Evolutionary conservation across 2,329 filamentous ascomycete species (phyloP), one percentile per base, ranked within the genome.

Genomic region (Zymoseptoria ardabiliae): DNA sequence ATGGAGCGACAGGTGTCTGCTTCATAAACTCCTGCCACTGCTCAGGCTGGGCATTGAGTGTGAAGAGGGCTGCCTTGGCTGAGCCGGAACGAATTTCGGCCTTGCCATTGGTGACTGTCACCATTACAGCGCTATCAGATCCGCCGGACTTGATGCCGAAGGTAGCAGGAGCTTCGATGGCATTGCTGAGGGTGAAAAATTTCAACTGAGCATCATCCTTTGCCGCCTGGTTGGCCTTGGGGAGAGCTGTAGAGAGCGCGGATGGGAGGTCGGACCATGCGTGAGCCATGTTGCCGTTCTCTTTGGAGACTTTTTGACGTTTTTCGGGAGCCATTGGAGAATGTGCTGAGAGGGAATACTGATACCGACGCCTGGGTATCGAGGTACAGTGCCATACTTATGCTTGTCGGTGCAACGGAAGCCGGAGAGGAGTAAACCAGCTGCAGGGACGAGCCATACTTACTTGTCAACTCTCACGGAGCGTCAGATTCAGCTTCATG

Each of bases 11-110:
- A 4, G 76, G 76, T 1, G 76, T 73, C 35, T 72, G 69, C 59
- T 77, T 73, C 70, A 78, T 77, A 66, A 77, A 76, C 53, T 76
- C 70, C 63, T 77, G 72, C 77, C 77, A 79, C 68, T 79, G 76
- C 61, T 78, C 74, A 2, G 76, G 75, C 2, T 75, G 67, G 10
- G 76, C 76, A 20, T 71, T 73, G 3, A 79, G 71, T 0, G 69
- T 71, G 63, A 78, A 79, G 0, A 72, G 50, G 25, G 66, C 66
- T 6, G 66, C 58, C 11, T 65, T 61, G 4, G 67, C 56, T 2
- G 53, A 64, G 4, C 71, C 70, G 41, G 62, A 59, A 11, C 55
- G 30, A 55, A 72, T 63, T 3, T 69, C 58, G 17, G 64, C 62
- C 48, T 69, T 69, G 45, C 68, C 69, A 49, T 72, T 70, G 17